Evolutionary conservation across 257 asterid genomes (phyloP).

Genomic region (Oldenlandia corymbosa): DNA sequence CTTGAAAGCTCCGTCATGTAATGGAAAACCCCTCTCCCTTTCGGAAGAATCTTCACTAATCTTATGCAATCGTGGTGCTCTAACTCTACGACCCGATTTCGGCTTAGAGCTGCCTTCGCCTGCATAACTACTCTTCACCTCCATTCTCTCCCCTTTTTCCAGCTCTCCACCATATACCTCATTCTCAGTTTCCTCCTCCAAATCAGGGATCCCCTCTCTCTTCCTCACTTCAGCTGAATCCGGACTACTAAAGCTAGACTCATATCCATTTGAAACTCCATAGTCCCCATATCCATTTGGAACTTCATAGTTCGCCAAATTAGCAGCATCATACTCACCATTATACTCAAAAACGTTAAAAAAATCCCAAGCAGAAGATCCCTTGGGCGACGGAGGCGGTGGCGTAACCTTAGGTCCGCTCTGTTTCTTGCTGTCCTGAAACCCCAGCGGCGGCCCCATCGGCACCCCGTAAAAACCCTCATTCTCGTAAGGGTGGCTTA

Average conservation of each 20-base stretch:
- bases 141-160: slow-evolving; percentile 28
- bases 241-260: slow-evolving; percentile 69
- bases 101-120: slow-evolving; percentile 29
- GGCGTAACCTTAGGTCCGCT: slow-evolving; percentile 41
- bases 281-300: slow-evolving; percentile 30
- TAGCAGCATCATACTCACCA: no score
- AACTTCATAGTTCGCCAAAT: no score
- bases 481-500: slow-evolving; percentile 37
- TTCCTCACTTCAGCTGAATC: slow-evolving; percentile 87
- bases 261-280: slow-evolving; percentile 24
- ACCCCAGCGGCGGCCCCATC: slow-evolving; percentile 17
- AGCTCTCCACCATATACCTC: slow-evolving; percentile 48
- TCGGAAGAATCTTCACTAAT: slow-evolving; percentile 29
- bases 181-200: slow-evolving; percentile 91
- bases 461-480: slow-evolving; percentile 46
- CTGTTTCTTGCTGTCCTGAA: slow-evolving; percentile 30
- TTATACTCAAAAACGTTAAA: slow-evolving; percentile 65
- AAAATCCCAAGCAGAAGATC: slow-evolving; percentile 68
- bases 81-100: slow-evolving; percentile 19
- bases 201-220: slow-evolving; percentile 96
- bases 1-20: slow-evolving; percentile 24
- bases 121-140: slow-evolving; percentile 27
- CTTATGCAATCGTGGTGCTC: slow-evolving; percentile 37
- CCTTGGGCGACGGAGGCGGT: slow-evolving; percentile 85
- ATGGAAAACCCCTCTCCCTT: no score